Evolutionary conservation across 768 basidiomycete genomes (phyloP).

Genomic region (Pholiota microspora): DNA sequence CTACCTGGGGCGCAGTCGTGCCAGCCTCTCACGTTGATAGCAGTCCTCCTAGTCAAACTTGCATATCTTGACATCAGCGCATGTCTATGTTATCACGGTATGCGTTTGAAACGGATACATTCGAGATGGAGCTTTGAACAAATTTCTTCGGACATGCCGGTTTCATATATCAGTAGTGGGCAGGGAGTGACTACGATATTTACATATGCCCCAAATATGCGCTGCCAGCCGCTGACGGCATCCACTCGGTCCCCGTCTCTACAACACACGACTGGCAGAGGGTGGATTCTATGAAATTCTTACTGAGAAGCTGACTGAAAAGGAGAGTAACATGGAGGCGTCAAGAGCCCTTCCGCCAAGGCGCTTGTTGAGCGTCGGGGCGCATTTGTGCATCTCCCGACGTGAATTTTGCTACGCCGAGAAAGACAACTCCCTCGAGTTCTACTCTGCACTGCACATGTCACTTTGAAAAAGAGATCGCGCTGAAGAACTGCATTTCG

Average conservation of each 20-base stretch:
- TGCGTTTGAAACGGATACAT: neutral
- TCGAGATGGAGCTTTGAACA: neutral
- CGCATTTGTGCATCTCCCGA: neutral
- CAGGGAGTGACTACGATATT: neutral
- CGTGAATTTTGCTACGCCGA: neutral
- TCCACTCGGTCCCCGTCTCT: neutral
- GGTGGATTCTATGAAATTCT: neutral
- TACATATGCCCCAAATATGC: no score
- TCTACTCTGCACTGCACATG: neutral
- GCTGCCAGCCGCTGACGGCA: neutral
- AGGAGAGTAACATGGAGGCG: neutral
- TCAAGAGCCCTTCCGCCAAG: neutral
- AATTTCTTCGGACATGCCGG: neutral
- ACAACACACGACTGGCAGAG: conserved; percentile 2
- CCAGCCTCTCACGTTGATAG: conserved; percentile 18
- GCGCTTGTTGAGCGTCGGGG: neutral
- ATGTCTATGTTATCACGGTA: conserved; percentile 2
- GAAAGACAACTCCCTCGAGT: neutral
- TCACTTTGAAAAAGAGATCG: neutral
- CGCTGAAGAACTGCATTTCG: neutral
- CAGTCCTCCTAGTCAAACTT: conserved; percentile 10
- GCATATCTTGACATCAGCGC: conserved; percentile 16
- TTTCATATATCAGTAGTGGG: neutral
- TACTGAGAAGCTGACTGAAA: neutral
- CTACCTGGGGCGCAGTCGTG: neutral